Evolutionary conservation across 306 rosid species (phyloP).

Genomic region (Biancaea sappan): DNA sequence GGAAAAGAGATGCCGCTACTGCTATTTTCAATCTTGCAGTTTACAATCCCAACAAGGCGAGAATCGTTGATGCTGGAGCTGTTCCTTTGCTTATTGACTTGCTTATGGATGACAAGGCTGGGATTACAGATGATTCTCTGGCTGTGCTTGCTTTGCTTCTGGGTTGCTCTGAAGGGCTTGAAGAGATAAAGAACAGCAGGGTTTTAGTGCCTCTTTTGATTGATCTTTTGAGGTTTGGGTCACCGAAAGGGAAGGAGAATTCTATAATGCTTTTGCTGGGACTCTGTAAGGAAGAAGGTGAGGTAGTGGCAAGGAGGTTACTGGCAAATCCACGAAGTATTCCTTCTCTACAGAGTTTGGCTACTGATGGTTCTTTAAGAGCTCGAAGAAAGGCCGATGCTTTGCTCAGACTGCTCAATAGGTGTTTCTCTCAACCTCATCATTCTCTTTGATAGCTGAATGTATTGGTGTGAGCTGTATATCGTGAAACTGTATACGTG

Average conservation of each 20-base stretch:
- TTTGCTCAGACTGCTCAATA: constrained; percentile 73
- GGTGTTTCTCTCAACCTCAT: constrained; percentile 76
- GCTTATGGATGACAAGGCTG: constrained; percentile 81
- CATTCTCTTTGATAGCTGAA: constrained; percentile 41
- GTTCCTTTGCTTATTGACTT: constrained; percentile 64
- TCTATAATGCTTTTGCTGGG: constrained; percentile 77
- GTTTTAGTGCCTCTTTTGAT: constrained; percentile 70
- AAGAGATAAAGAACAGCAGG: constrained; percentile 71
- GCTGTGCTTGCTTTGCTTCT: constrained; percentile 67
- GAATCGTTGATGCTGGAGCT: constrained; percentile 60
- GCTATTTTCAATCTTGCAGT: constrained; percentile 81
- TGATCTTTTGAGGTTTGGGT: constrained; percentile 91
- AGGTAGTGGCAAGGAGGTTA: constrained; percentile 64
- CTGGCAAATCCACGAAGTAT: constrained; percentile 78
- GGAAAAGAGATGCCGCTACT: constrained; percentile 83
- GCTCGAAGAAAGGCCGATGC: constrained; percentile 88
- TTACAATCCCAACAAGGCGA: constrained; percentile 66
- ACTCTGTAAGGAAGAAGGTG: constrained; percentile 84
- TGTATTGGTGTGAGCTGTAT: constrained; percentile 35
- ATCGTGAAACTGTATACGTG: constrained; percentile 46
- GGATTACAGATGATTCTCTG: constrained; percentile 80
- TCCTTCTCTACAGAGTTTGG: constrained; percentile 86
- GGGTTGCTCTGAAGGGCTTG: constrained; percentile 70
- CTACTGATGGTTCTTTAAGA: constrained; percentile 72
- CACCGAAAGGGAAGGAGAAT: constrained; percentile 84